phyloP scores from a whole-genome alignment of 1,139 yeast species.

The Suhomyces wounanorum region DNA sequence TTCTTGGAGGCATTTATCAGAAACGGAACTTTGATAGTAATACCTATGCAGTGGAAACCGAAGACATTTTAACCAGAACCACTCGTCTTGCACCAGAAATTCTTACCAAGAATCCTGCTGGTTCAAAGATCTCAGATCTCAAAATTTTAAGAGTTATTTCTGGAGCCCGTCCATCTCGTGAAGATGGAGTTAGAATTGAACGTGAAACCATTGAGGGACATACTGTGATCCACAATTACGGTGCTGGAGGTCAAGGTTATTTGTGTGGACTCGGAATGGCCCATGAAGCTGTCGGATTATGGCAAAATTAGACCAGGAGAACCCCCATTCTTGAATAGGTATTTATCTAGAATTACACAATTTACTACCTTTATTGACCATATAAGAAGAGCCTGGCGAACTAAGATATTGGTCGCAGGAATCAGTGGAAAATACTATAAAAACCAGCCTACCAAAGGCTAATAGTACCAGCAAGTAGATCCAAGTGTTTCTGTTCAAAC shows the following conservation, averaged over 20 bases:
- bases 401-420: too few relatives aligned
- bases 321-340: background rate
- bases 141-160: slow-evolving; percentile 19
- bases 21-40: slow-evolving; percentile 17
- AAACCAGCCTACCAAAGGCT: too few relatives aligned
- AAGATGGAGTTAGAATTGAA: slow-evolving; percentile 22
- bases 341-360: too few relatives aligned
- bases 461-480: too few relatives aligned
- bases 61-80: slow-evolving; percentile 18
- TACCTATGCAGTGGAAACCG: slow-evolving; percentile 15
- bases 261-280: slow-evolving; percentile 24
- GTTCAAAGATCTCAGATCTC: slow-evolving; percentile 14
- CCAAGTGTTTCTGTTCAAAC: too few relatives aligned
- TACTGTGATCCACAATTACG: slow-evolving; percentile 20
- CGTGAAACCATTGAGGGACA: slow-evolving; percentile 12
- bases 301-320: background rate
- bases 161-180: slow-evolving; percentile 21
- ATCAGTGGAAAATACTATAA: too few relatives aligned
- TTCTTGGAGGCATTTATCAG: slow-evolving; percentile 22
- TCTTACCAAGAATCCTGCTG: slow-evolving; percentile 17
- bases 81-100: slow-evolving; percentile 17
- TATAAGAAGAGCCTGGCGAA: too few relatives aligned
- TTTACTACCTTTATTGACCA: too few relatives aligned
- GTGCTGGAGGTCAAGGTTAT: slow-evolving; percentile 25
- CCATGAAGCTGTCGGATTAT: slow-evolving; percentile 12